Conservation (phyloP, 352 stramenopile genomes). For the Thalassiosira allenii region DNA sequence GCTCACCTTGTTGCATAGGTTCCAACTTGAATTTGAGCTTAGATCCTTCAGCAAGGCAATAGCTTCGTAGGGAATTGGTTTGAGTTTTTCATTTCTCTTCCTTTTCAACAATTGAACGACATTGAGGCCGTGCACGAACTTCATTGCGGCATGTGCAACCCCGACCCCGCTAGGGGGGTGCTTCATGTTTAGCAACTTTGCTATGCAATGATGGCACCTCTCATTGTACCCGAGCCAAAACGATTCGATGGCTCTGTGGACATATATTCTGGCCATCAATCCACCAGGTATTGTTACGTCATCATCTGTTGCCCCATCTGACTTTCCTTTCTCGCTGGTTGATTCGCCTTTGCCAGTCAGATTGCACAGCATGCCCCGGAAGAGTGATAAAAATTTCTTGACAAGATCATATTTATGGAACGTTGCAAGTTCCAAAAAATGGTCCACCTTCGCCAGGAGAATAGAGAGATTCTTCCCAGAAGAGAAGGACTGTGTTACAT, state of each 20-base stretch:
- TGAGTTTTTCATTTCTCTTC: constrained; percentile 14
- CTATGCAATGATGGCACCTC: constrained; percentile 29
- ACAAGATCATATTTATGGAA: neutral
- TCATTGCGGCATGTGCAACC: too few species aligned
- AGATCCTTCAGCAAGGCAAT: constrained; percentile 9
- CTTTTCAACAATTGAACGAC: constrained; percentile 20
- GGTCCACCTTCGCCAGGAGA: constrained; percentile 1
- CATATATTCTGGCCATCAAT: too few species aligned
- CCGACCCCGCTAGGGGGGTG: too few species aligned
- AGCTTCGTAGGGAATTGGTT: constrained; percentile 22
- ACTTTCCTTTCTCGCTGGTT: too few species aligned
- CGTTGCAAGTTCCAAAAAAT: constrained; percentile 1
- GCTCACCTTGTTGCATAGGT: constrained; percentile 53
- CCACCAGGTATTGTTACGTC: too few species aligned
- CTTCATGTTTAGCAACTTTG: constrained; percentile 14
- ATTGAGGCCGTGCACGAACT: constrained; percentile 37
- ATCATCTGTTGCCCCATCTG: too few species aligned
- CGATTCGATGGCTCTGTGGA: constrained; percentile 18
- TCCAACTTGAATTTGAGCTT: constrained; percentile 33
- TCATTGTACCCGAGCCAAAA: constrained; percentile 37
- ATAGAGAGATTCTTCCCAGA: constrained; percentile 1
- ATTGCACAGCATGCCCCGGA: too few species aligned
- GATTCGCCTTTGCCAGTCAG: too few species aligned
- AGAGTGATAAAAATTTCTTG: constrained; percentile 5
- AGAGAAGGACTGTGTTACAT: neutral